phyloP scores from a whole-genome alignment of 2,329 filamentous ascomycete genomes.

The Tothia fuscella region DNA sequence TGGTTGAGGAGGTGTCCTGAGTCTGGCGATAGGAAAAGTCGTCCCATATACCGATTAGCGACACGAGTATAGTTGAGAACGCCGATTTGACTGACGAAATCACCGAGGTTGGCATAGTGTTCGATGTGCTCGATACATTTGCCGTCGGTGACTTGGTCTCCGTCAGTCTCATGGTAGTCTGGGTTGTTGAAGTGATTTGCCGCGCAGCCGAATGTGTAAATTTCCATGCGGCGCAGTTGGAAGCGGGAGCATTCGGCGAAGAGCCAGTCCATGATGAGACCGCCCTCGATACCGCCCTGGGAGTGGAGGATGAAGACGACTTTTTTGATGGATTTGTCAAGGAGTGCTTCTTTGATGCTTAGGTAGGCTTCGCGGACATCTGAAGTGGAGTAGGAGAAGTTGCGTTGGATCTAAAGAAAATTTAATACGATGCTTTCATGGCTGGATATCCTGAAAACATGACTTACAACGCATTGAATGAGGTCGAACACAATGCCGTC shows the following conservation, averaged over 20 bases:
- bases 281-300: conserved; percentile 64
- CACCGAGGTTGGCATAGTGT: conserved; percentile 63
- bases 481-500: conserved; percentile 63
- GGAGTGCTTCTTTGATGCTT: conserved; percentile 50
- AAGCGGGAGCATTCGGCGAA: conserved; percentile 56
- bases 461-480: conserved; percentile 52
- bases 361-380: conserved; percentile 49
- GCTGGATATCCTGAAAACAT: neutral
- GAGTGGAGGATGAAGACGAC: conserved; percentile 65
- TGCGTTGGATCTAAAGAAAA: conserved; percentile 47
- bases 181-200: conserved; percentile 78
- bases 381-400: conserved; percentile 57
- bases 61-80: conserved; percentile 55
- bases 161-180: conserved; percentile 23
- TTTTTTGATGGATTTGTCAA: conserved; percentile 50
- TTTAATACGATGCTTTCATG: too few relatives aligned
- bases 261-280: conserved; percentile 65
- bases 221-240: conserved; percentile 34
- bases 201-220: conserved; percentile 65
- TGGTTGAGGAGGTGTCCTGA: conserved; percentile 35
- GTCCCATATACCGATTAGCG: conserved; percentile 37
- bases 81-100: conserved; percentile 65
- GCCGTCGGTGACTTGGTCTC: conserved; percentile 20
- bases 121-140: conserved; percentile 58
- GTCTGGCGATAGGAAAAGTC: conserved; percentile 33